Conservation (phyloP, 352 stramenopile species). For the Phytophthora uliginosa region DNA sequence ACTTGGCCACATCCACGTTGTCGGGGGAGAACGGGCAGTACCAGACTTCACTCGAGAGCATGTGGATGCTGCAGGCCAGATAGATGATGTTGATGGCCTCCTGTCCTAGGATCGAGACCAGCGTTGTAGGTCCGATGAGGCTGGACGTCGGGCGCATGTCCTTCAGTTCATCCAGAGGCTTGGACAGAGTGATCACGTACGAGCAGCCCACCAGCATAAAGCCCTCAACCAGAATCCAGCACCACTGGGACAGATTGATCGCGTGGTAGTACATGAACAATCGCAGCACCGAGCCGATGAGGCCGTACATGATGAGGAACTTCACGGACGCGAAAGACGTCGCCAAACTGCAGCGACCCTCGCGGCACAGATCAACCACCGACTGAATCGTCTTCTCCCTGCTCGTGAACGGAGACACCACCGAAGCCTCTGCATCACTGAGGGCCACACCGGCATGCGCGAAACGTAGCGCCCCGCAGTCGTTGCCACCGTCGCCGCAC, state of each 20-base stretch:
- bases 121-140: constrained; percentile 62
- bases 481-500: constrained; percentile 78
- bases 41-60: constrained; percentile 43
- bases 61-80: constrained; percentile 39
- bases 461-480: constrained; percentile 81
- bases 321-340: constrained; percentile 90
- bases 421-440: constrained; percentile 74
- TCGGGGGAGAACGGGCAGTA: constrained; percentile 58
- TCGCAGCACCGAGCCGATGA: constrained; percentile 75
- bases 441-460: constrained; percentile 85
- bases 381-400: constrained; percentile 78
- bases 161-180: constrained; percentile 49
- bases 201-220: constrained; percentile 73
- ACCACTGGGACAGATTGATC: constrained; percentile 79
- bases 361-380: constrained; percentile 86
- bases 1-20: constrained; percentile 52
- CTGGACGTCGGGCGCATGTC: constrained; percentile 50
- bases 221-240: constrained; percentile 78
- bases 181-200: constrained; percentile 77
- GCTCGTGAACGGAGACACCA: constrained; percentile 89
- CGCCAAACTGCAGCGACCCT: constrained; percentile 88
- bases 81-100: constrained; percentile 66
- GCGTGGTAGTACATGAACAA: constrained; percentile 78
- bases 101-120: constrained; percentile 56
- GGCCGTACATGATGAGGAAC: constrained; percentile 91